Conservation (phyloP, 2,329 filamentous ascomycete species). For the Monosporascus cannonballus region DNA sequence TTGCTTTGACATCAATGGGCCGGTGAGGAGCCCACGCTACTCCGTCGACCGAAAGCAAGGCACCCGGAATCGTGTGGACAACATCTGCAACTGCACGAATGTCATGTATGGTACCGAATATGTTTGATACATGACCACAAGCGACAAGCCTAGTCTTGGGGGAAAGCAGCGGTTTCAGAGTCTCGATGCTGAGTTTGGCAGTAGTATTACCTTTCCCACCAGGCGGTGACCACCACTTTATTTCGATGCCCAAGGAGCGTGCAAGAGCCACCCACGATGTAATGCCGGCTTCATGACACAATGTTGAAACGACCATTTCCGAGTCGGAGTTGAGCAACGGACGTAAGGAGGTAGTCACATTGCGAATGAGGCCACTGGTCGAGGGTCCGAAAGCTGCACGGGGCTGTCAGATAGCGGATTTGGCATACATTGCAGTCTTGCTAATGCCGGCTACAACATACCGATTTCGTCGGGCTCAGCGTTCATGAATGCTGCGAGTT, state of each 20-base stretch:
- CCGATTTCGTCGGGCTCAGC: too few relatives aligned
- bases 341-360: too few relatives aligned
- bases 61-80: conserved; percentile 36
- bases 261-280: conserved; percentile 68
- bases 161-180: conserved; percentile 54
- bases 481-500: too few relatives aligned
- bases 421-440: too few relatives aligned
- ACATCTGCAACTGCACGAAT: conserved; percentile 13
- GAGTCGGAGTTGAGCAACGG: too few relatives aligned
- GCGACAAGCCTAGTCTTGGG: conserved; percentile 62
- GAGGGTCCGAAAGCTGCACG: too few relatives aligned
- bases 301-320: conserved; percentile 63
- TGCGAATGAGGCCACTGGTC: too few relatives aligned
- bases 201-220: conserved; percentile 29
- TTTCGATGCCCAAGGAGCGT: conserved; percentile 46
- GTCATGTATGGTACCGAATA: conserved; percentile 20
- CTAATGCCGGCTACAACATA: too few relatives aligned
- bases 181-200: conserved; percentile 51
- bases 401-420: too few relatives aligned
- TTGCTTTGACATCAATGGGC: conserved; percentile 57
- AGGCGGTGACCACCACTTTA: conserved; percentile 66
- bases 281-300: conserved; percentile 76
- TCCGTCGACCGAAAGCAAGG: conserved; percentile 66
- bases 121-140: conserved; percentile 60
- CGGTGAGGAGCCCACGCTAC: conserved; percentile 73